Percentiles rank a stretch among this genome's conserved stretches.
These are phyloP conservation scores for Nicotiana benthamiana DNA, from an alignment of 257 asterid genomes.

Conservation along the genomic window DNA sequence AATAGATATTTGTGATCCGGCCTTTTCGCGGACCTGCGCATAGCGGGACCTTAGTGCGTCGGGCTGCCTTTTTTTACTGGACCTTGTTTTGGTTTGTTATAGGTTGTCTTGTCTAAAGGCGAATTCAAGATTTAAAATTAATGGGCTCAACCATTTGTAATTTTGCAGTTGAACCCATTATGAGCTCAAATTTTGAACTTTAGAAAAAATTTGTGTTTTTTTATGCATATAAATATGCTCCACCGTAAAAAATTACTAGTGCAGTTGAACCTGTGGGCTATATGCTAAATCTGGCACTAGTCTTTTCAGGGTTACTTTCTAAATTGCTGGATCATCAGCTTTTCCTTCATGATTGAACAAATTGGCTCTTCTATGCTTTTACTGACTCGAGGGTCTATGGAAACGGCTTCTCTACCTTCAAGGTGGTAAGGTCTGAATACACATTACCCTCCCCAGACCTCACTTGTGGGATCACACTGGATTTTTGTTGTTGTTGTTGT, in stretches of 20 bases:
- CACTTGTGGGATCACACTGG: too few relatives aligned
- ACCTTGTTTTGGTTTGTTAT: not conserved
- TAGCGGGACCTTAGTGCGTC: too few relatives aligned
- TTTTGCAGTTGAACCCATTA: not conserved
- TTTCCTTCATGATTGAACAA: not conserved
- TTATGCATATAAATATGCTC: too few relatives aligned
- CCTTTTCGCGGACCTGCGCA: too few relatives aligned
- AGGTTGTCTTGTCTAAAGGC: not conserved
- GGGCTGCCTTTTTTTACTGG: not conserved
- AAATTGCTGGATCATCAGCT: not conserved
- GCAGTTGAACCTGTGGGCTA: not conserved
- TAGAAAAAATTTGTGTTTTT: not conserved
- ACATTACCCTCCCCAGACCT: too few relatives aligned
- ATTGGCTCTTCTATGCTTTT: too few relatives aligned
- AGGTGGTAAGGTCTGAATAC: too few relatives aligned
- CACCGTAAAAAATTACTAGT: too few relatives aligned
- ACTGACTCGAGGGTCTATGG: too few relatives aligned
- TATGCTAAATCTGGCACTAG: not conserved
- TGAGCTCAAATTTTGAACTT: not conserved
- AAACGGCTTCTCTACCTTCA: too few relatives aligned
- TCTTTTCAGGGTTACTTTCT: not conserved
- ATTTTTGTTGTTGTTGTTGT: too few relatives aligned
- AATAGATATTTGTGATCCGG: too few relatives aligned
- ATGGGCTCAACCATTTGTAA: not conserved
- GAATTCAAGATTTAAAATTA: not conserved